phyloP scores from a whole-genome alignment of 306 rosid genomes.

The Acacia crassicarpa region DNA sequence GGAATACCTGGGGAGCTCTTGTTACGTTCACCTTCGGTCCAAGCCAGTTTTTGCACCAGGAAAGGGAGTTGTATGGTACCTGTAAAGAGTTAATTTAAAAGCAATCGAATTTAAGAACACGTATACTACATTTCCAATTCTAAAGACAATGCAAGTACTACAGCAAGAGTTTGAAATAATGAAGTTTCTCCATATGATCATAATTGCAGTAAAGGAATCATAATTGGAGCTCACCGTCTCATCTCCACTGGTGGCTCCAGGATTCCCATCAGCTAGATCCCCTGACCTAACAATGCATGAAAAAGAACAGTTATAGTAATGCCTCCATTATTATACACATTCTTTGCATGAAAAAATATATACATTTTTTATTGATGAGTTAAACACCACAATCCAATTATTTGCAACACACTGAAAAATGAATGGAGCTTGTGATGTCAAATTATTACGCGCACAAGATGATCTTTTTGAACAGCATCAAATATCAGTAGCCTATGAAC shows the following conservation, averaged over 20 bases:
- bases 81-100: conserved; percentile 36
- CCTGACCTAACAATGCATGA: conserved; percentile 66
- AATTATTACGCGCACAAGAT: not conserved
- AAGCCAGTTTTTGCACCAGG: conserved; percentile 97
- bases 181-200: conserved; percentile 25
- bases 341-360: not conserved
- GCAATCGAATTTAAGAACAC: conserved; percentile 18
- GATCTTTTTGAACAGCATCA: not conserved
- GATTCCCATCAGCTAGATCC: conserved; percentile 80
- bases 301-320: conserved; percentile 13
- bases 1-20: conserved; percentile 90
- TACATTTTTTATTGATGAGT: not conserved
- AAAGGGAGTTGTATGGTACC: conserved; percentile 96
- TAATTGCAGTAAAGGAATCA: conserved; percentile 21
- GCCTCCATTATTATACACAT: conserved; percentile 4
- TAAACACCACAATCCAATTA: conserved; percentile 14
- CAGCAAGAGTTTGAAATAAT: conserved; percentile 18
- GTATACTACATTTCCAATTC: conserved; percentile 25
- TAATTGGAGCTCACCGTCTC: conserved; percentile 66
- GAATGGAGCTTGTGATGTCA: conserved; percentile 8
- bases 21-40: conserved; percentile 95
- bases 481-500: not conserved
- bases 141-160: conserved; percentile 5
- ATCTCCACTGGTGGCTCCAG: conserved; percentile 91
- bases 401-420: conserved; percentile 21